A percentile compares a stretch with the other conserved stretches of the same genome.
Conservation (phyloP, 345 rosid species). For the Theobroma cacao region DNA sequence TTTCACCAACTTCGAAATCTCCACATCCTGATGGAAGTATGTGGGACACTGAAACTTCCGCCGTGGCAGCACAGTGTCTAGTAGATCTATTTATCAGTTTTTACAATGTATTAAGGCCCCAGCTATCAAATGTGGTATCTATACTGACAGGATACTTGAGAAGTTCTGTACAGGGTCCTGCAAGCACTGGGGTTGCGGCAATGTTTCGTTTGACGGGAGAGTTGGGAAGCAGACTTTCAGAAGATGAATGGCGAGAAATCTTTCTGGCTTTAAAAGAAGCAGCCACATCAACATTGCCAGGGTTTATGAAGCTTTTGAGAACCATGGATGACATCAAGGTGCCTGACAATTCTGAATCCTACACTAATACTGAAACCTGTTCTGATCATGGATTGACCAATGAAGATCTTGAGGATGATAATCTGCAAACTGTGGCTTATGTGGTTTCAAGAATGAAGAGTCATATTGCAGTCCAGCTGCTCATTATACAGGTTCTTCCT, state of each 20-base stretch:
- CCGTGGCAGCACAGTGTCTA: constrained; percentile 67
- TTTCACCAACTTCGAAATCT: constrained; percentile 37
- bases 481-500: constrained; percentile 58
- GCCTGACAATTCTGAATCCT: constrained; percentile 30
- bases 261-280: constrained; percentile 72
- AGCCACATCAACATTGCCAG: constrained; percentile 54
- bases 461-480: constrained; percentile 77
- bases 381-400: constrained; percentile 57
- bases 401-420: constrained; percentile 67
- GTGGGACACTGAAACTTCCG: constrained; percentile 81
- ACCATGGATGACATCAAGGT: constrained; percentile 60
- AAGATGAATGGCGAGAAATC: constrained; percentile 72
- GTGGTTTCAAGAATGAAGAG: constrained; percentile 81
- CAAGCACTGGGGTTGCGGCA: constrained; percentile 71
- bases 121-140: constrained; percentile 57
- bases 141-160: constrained; percentile 66
- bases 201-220: constrained; percentile 60
- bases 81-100: constrained; percentile 67
- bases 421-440: constrained; percentile 69
- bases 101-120: constrained; percentile 59
- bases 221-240: constrained; percentile 53
- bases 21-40: constrained; percentile 45
- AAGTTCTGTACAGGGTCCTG: constrained; percentile 76
- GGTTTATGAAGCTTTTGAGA: constrained; percentile 68
- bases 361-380: constrained; percentile 44